Base-by-base conservation (phyloP, 2,329 filamentous ascomycete genomes). In the Botrytis hyacinthi region DNA sequence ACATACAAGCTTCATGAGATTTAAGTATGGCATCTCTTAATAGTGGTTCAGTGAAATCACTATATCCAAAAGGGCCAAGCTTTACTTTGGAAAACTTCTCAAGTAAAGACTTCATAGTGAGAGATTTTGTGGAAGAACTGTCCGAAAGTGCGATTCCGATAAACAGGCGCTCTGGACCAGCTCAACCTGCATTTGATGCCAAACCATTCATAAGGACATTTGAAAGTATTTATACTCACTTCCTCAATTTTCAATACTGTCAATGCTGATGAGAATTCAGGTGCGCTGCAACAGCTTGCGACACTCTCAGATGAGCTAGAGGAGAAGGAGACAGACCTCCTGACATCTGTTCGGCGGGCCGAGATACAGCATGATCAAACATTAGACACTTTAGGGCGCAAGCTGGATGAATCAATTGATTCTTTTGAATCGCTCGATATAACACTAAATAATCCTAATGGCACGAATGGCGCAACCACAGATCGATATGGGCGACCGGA, bases 191-290 rank as follows among this genome's bases (percentile, higher is more conserved):
- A 7, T 99, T 99, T 84, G 96, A 99, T 80, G 94, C 96, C 0
- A 99, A 99, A 83, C 97, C 96, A 46, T 86, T 99, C 78, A 99
- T 99, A 79, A 91, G 96, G 74, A 95, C 94, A 1, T 99, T 99
- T 82, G 96, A 99, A 81, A 90, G 89, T 90, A 84, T 76, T 84
- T 74, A 63, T 48, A 40, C 60, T 37, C 51, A 57, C 57, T 57
- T 32, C 0, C 48, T 44, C 70, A 44, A 51, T 62, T 20, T 14
- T 29, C 16, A 32, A 48, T 35, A 44, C 20, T 22, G 32, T 48
- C 42, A 26, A 61, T 73, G 75, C 80, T 84, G 76, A 83, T 76
- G 40, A 46, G 3, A 29, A 42, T 16, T 44, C 73, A 91, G 89
- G 87, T 83, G 88, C 89, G 40, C 83, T 94, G 32, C 88, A 89